A percentile compares a stretch with the other conserved stretches of the same genome.
phyloP scores from a whole-genome alignment of 2,329 filamentous ascomycete genomes.

The Tolypocladium tundrense region DNA sequence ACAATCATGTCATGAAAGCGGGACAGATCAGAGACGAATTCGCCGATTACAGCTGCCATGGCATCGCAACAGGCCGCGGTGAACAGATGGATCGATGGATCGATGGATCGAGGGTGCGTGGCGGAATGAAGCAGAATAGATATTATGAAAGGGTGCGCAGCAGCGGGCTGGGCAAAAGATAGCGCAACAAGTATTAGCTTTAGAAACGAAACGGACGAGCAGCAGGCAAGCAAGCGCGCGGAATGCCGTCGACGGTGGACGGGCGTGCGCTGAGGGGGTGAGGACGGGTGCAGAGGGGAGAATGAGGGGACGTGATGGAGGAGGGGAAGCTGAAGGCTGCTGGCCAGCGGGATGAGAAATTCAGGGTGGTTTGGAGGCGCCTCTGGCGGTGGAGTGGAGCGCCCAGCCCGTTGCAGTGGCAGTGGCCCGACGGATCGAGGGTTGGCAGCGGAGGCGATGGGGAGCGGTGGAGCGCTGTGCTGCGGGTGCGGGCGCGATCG shows the following conservation, averaged over 20 bases:
- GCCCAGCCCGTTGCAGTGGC: background rate
- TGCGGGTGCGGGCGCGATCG: background rate
- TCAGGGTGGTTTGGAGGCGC: background rate
- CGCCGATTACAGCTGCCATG: conserved; percentile 58
- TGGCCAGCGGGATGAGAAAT: background rate
- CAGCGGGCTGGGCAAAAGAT: background rate
- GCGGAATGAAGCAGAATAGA: background rate
- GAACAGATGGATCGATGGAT: background rate
- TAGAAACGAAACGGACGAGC: background rate
- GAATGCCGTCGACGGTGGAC: background rate
- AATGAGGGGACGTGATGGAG: background rate
- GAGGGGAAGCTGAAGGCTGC: background rate
- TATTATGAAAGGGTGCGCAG: background rate
- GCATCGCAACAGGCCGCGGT: conserved; percentile 21
- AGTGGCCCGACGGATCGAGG: background rate
- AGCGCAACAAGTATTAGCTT: background rate
- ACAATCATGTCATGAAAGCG: conserved; percentile 63
- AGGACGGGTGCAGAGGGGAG: background rate
- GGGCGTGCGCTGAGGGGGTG: background rate
- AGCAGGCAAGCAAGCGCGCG: background rate
- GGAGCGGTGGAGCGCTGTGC: background rate
- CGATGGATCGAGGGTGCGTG: background rate
- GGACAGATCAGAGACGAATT: conserved; percentile 63
- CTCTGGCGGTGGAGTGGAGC: background rate
- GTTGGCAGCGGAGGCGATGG: background rate